Conservation (phyloP, 176 grass and related monocot species). For the Secale cereale region DNA sequence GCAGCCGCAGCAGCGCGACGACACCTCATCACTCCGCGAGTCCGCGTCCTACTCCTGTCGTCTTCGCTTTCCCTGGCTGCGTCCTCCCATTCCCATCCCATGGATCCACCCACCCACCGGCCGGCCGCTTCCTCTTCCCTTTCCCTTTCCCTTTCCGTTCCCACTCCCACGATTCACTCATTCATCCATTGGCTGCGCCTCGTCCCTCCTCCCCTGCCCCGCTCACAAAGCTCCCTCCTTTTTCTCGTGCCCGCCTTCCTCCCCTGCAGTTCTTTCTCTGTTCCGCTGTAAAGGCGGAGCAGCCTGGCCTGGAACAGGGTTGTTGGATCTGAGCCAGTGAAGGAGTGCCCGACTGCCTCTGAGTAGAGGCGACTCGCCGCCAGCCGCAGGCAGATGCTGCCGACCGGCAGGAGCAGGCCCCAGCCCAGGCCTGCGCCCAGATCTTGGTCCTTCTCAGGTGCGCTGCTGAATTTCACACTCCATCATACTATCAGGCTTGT, state of each 20-base stretch:
- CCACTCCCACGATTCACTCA: not conserved
- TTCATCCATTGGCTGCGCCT: not conserved
- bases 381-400: slow-evolving; percentile 47
- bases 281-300: slow-evolving; percentile 14
- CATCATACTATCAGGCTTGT: not conserved
- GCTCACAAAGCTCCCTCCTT: not conserved
- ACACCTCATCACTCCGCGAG: not conserved
- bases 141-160: not conserved
- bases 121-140: not conserved
- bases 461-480: not conserved
- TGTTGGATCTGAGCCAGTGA: slow-evolving; percentile 11
- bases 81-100: not conserved
- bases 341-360: not conserved
- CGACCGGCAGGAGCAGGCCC: slow-evolving; percentile 57
- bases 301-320: not conserved
- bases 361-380: not conserved
- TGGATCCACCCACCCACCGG: too few relatives aligned
- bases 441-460: slow-evolving; percentile 94
- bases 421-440: slow-evolving; percentile 61
- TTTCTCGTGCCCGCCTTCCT: not conserved
- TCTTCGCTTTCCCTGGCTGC: not conserved
- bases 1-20: not conserved
- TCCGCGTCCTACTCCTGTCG: not conserved
- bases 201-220: not conserved
- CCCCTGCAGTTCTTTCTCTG: not conserved